These are phyloP conservation scores for Pisolithus tinctorius DNA, from an alignment of 768 basidiomycete species.

Conservation along the genomic window DNA sequence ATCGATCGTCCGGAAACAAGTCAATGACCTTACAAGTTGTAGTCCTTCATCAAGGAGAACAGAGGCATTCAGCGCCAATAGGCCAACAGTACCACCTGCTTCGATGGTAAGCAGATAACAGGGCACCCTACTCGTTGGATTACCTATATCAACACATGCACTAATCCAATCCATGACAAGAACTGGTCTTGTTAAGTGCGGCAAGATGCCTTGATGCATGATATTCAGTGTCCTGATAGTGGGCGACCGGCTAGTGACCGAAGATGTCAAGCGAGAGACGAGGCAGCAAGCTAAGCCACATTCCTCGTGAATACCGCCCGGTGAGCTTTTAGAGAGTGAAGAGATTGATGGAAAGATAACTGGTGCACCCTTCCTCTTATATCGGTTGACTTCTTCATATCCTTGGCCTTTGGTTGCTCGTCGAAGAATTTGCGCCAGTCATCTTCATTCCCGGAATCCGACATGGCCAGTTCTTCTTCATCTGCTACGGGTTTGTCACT, in stretches of 20 bases:
- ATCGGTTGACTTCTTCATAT: conserved; percentile 31
- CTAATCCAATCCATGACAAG: conserved; percentile 91
- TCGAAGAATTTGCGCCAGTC: conserved; percentile 88
- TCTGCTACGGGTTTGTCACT: conserved; percentile 31
- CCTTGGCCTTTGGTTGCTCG: conserved; percentile 39
- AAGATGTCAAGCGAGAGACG: conserved; percentile 39
- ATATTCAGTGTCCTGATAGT: conserved; percentile 61
- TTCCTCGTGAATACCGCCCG: conserved; percentile 70
- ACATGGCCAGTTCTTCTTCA: conserved; percentile 26
- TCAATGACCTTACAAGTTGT: conserved; percentile 67
- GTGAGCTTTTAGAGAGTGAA: conserved; percentile 74
- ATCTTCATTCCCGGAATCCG: conserved; percentile 28
- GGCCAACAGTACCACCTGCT: conserved; percentile 73
- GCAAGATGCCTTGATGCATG: conserved; percentile 79
- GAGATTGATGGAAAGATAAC: conserved; percentile 67
- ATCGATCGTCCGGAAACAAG: background rate
- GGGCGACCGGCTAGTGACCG: conserved; percentile 27
- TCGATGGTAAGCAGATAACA: background rate
- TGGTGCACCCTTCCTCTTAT: conserved; percentile 45
- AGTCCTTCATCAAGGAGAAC: conserved; percentile 85
- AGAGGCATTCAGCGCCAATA: conserved; percentile 89
- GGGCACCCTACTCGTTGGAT: conserved; percentile 14
- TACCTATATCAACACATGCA: conserved; percentile 76
- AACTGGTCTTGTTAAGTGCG: conserved; percentile 71
- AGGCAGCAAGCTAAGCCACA: conserved; percentile 74